These are phyloP conservation scores for Podaxis sp. DNA, from an alignment of 768 basidiomycete species.

Conservation along the genomic window DNA sequence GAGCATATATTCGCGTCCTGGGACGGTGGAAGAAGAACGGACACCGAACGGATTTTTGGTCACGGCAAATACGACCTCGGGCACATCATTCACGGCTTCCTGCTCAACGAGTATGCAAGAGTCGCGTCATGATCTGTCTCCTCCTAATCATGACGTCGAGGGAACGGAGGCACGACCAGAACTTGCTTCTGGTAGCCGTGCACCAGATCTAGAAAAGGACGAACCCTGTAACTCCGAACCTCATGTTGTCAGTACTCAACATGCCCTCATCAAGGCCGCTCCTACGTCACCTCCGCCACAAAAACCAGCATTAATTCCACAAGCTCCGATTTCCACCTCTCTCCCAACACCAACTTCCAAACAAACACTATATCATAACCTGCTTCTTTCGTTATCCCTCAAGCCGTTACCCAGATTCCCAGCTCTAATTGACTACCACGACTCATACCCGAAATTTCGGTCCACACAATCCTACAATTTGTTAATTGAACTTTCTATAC, in stretches of 20 bases:
- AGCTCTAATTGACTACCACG: conserved; percentile 19
- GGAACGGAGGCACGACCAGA: background rate
- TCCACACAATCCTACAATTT: conserved; percentile 19
- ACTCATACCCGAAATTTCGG: conserved; percentile 16
- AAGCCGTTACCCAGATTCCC: conserved; percentile 13
- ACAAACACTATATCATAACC: conserved; percentile 5
- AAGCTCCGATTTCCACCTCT: background rate
- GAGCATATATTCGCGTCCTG: background rate
- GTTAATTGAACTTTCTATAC: conserved; percentile 16
- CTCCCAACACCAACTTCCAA: conserved; percentile 6
- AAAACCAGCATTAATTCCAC: conserved; percentile 9
- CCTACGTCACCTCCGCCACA: background rate
- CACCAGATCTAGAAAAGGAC: background rate
- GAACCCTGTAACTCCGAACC: background rate
- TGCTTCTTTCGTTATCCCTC: conserved; percentile 8
- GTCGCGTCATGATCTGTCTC: background rate
- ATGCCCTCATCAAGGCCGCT: background rate
- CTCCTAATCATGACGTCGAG: background rate
- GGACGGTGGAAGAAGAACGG: background rate
- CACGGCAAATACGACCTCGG: background rate
- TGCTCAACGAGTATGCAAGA: background rate
- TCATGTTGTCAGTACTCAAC: background rate
- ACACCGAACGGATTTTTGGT: background rate
- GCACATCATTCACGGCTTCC: background rate
- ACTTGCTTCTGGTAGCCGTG: background rate